phyloP scores from a whole-genome alignment of 169 alveolate genomes.

The Besnoitia besnoiti region DNA sequence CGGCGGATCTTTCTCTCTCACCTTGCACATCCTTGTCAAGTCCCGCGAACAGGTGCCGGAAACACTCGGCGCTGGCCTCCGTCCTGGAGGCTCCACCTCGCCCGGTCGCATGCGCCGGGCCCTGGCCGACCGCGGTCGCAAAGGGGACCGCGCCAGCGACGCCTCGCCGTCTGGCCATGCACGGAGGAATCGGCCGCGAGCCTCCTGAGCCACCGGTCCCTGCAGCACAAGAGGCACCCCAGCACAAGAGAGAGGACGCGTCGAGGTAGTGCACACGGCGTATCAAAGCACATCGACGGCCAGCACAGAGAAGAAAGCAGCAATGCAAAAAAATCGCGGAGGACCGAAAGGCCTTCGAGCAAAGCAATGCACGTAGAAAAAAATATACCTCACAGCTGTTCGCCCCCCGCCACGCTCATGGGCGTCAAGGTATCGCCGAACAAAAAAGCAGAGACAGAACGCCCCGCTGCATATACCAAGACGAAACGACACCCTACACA shows the following conservation, averaged over 20 bases:
- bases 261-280: too few species aligned
- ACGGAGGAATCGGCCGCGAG: neutral
- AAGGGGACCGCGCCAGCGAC: neutral
- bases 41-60: neutral
- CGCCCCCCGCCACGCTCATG: too few species aligned
- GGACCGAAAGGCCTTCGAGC: too few species aligned
- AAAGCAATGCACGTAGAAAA: too few species aligned
- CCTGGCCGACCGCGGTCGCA: neutral
- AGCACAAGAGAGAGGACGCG: neutral
- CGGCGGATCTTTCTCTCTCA: neutral
- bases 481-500: too few species aligned
- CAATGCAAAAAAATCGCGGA: too few species aligned
- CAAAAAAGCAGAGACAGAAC: too few species aligned
- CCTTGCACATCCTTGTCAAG: neutral
- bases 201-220: neutral
- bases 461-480: too few species aligned
- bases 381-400: too few species aligned
- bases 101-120: neutral
- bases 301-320: too few species aligned
- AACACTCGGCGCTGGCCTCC: neutral
- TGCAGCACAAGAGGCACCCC: neutral
- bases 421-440: too few species aligned
- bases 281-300: too few species aligned
- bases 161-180: neutral
- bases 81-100: neutral